Evolutionary conservation across 345 rosid species (phyloP), one percentile per base, ranked within the genome.

Genomic region (Ricinus communis): DNA sequence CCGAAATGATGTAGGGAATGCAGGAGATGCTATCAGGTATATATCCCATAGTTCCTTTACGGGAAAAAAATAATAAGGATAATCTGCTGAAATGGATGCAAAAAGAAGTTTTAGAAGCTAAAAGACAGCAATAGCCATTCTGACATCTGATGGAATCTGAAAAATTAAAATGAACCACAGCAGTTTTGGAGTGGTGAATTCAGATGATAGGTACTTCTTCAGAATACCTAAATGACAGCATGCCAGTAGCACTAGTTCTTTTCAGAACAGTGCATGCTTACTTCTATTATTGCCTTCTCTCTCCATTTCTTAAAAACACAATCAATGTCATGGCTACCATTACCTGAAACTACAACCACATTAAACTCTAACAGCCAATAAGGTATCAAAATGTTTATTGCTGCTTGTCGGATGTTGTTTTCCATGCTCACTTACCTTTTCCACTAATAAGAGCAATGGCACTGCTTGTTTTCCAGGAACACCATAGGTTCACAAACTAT

Each of bases 1-100:
- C 59, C 85, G 89, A 73, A 71, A 57, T 60, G 85, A 84, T 63
- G 74, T 77, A 19, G 85, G 88, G 21, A 74, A 80, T 62, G 59
- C 21, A 46, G 78, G 68, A 62, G 66, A 4, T 38, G 71, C 51
- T 58, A 79, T 77, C 74, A 87, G 89, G 93, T 87, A 80, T 59
- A 38, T 22, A 73, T 38, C 75, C 58, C 28, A 5, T 52, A 24
- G 11, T 58, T 50, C 45, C 57, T 55, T 33, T 49, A 38, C 62
- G 36, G 43, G 18, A 21, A 45, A 14, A 3, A 45, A 21, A 18
- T 4, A 24, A 55, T 7, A 56, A 6, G 55, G 46, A 72, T 33
- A 65, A 46, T 5, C 28, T 3, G 4, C 38, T 36, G 12, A 62
- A 36, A 40, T 28, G 24, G n/a, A 18, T 12, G 8, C 5, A 33